Evolutionary conservation across 805 yeast species (phyloP).

Genomic region (Sugiyamaella boreocaroliniensis): DNA sequence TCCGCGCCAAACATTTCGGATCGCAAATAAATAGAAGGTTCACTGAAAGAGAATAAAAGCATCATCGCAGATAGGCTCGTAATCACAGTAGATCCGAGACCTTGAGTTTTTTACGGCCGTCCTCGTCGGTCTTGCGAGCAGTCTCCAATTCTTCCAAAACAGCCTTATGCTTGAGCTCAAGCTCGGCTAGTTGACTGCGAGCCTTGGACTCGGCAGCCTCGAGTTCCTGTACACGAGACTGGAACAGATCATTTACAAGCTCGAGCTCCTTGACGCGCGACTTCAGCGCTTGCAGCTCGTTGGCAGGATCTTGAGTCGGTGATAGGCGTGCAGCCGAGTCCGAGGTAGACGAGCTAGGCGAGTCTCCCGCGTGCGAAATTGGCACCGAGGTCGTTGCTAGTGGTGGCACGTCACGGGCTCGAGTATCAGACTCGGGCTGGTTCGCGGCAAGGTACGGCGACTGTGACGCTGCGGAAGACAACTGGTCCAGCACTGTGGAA

Average conservation of each 20-base stretch:
- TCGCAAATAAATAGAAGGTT: neutral
- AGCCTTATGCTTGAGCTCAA: neutral
- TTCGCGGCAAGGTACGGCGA: conserved; percentile 19
- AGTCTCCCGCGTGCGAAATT: conserved; percentile 16
- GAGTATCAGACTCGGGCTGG: conserved; percentile 16
- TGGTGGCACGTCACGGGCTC: conserved; percentile 2
- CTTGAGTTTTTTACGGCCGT: neutral
- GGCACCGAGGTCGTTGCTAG: conserved; percentile 7
- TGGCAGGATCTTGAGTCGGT: neutral
- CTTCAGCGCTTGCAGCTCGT: conserved; percentile 34
- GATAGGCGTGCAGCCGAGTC: conserved; percentile 10
- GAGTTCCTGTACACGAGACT: conserved; percentile 74
- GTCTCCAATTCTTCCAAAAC: neutral
- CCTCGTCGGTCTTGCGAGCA: neutral
- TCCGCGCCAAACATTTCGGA: neutral
- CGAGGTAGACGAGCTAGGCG: conserved; percentile 11
- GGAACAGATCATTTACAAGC: conserved; percentile 79
- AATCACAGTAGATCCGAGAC: neutral
- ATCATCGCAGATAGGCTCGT: neutral
- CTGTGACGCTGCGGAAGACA: conserved; percentile 16
- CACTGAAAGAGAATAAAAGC: neutral
- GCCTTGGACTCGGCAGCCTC: conserved; percentile 44
- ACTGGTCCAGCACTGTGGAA: conserved; percentile 18
- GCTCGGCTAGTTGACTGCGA: conserved; percentile 12
- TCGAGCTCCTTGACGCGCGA: conserved; percentile 87